These are phyloP conservation scores for Gossypium gossypioides DNA, from an alignment of 441 rosid species.

Conservation along the genomic window DNA sequence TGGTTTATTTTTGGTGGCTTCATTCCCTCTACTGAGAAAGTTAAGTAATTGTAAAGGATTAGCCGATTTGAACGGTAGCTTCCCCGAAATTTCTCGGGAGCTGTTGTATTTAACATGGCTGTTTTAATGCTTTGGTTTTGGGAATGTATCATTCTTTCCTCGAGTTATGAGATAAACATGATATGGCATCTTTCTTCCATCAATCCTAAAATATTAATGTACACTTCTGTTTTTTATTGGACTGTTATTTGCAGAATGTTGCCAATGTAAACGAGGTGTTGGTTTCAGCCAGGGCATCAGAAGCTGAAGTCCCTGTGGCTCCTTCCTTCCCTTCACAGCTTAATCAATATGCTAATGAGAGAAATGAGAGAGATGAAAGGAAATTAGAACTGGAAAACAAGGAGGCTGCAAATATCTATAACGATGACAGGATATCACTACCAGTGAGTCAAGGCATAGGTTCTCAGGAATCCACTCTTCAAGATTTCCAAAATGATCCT, in stretches of 20 bases:
- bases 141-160: not conserved
- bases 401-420: conserved; percentile 31
- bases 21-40: not conserved
- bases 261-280: conserved; percentile 35
- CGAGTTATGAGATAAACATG: not conserved
- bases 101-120: not conserved
- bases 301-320: conserved; percentile 36
- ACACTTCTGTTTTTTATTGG: not conserved
- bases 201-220: not conserved
- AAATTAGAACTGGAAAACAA: conserved; percentile 29
- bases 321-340: conserved; percentile 34
- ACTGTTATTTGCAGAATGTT: conserved; percentile 34
- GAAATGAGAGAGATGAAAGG: conserved; percentile 31
- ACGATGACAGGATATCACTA: conserved; percentile 26
- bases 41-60: not conserved
- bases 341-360: conserved; percentile 18
- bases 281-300: conserved; percentile 48
- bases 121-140: not conserved
- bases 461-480: conserved; percentile 15
- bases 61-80: not conserved
- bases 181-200: not conserved
- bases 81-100: not conserved
- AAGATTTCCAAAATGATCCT: conserved; percentile 33
- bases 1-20: not conserved
- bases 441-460: conserved; percentile 28